phyloP scores from a whole-genome alignment of 1,284 basidiomycete genomes.

The Ceratobasidium sp. region DNA sequence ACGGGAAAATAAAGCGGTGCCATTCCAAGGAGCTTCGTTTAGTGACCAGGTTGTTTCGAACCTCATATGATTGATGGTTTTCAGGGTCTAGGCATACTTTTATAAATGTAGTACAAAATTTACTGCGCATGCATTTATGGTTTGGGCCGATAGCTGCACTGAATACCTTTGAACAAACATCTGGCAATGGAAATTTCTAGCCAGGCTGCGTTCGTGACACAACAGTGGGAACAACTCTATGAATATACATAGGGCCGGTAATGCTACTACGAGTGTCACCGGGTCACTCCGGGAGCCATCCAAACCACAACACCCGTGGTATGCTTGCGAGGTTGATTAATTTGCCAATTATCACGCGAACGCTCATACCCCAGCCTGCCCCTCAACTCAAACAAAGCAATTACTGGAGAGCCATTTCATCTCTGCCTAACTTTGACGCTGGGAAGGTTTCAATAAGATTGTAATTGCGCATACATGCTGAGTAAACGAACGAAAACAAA shows the following conservation, averaged over 20 bases:
- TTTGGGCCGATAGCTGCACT: not conserved
- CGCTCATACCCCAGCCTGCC: too few relatives aligned
- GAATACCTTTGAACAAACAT: not conserved
- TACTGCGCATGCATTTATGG: not conserved
- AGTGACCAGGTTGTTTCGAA: not conserved
- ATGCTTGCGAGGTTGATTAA: too few relatives aligned
- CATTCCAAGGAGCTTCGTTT: slow-evolving; percentile 12
- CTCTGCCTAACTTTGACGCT: not conserved
- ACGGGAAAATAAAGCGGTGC: slow-evolving; percentile 14
- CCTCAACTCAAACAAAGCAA: too few relatives aligned
- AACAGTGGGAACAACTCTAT: too few relatives aligned
- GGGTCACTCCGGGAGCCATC: too few relatives aligned
- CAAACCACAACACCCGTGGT: too few relatives aligned
- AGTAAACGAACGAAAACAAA: not conserved
- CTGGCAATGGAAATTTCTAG: not conserved
- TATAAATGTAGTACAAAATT: too few relatives aligned
- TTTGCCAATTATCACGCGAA: too few relatives aligned
- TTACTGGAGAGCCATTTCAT: not conserved
- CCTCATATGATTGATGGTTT: not conserved
- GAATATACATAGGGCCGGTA: too few relatives aligned
- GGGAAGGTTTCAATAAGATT: not conserved
- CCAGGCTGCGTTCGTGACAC: not conserved
- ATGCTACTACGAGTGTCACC: not conserved
- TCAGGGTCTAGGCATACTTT: too few relatives aligned
- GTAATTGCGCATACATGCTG: not conserved